Conservation (phyloP, 2,329 filamentous ascomycete genomes). For the Daldinia sp. region DNA sequence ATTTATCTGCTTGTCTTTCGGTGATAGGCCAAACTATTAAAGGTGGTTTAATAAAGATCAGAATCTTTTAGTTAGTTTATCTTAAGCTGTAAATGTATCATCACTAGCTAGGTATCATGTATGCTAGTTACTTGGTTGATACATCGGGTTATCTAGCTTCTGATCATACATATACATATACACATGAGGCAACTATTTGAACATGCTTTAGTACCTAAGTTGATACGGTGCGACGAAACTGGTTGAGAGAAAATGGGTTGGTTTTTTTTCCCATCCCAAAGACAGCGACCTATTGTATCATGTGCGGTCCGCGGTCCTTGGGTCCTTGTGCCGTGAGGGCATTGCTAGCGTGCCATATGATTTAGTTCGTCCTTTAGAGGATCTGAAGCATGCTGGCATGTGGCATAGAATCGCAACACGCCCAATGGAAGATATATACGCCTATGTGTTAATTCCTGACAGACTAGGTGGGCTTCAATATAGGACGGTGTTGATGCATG, state of each 20-base stretch:
- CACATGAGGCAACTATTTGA: neutral
- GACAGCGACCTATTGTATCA: slow-evolving; percentile 23
- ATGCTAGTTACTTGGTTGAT: neutral
- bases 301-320: no score
- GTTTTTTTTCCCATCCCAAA: slow-evolving; percentile 16
- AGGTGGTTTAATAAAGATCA: neutral
- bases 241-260: slow-evolving; percentile 6
- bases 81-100: neutral
- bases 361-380: slow-evolving; percentile 20
- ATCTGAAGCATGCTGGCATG: slow-evolving; percentile 31
- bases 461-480: slow-evolving; percentile 25
- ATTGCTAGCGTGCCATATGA: slow-evolving; percentile 13
- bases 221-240: slow-evolving; percentile 20
- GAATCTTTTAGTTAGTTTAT: neutral
- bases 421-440: slow-evolving; percentile 4
- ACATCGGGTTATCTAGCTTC: neutral
- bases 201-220: slow-evolving; percentile 8
- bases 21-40: neutral
- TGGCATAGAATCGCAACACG: slow-evolving; percentile 22
- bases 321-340: slow-evolving; percentile 12
- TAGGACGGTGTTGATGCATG: slow-evolving; percentile 31
- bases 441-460: slow-evolving; percentile 31
- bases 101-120: neutral
- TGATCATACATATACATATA: neutral
- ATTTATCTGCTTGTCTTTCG: neutral